These are phyloP conservation scores for Penicillium argentinense DNA, from an alignment of 495 filamentous ascomycete species.

Conservation along the genomic window DNA sequence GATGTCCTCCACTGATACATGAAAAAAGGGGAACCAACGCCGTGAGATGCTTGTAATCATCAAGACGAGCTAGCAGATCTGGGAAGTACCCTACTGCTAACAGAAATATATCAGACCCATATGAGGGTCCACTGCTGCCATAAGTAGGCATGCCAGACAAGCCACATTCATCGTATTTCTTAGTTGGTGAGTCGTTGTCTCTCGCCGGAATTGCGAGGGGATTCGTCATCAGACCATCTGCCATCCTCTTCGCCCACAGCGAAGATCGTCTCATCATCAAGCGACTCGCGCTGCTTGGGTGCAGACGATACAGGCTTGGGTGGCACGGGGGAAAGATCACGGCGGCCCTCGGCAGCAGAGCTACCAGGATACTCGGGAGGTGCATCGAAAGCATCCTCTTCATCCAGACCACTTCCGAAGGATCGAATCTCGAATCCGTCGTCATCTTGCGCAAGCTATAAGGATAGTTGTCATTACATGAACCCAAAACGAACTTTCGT, in stretches of 20 bases:
- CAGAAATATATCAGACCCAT: neutral
- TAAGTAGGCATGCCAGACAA: neutral
- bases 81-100: neutral
- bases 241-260: constrained; percentile 80
- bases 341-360: constrained; percentile 28
- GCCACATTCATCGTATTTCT: neutral
- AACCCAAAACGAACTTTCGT: neutral
- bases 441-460: constrained; percentile 90
- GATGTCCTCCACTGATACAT: too few relatives aligned
- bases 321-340: constrained; percentile 50
- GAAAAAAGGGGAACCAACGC: constrained; percentile 22
- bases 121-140: neutral
- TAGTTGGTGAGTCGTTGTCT: constrained; percentile 59
- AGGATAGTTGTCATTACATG: constrained; percentile 27
- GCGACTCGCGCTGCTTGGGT: constrained; percentile 57
- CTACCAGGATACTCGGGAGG: constrained; percentile 35
- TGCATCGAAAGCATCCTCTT: constrained; percentile 52
- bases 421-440: constrained; percentile 97
- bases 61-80: constrained; percentile 1
- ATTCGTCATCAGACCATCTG: constrained; percentile 66
- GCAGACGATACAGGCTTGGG: constrained; percentile 52
- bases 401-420: constrained; percentile 80
- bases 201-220: constrained; percentile 55
- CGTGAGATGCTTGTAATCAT: constrained; percentile 27
- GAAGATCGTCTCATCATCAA: constrained; percentile 93